Conservation (phyloP, 139 green algal species). For the Chlorella sp. region DNA sequence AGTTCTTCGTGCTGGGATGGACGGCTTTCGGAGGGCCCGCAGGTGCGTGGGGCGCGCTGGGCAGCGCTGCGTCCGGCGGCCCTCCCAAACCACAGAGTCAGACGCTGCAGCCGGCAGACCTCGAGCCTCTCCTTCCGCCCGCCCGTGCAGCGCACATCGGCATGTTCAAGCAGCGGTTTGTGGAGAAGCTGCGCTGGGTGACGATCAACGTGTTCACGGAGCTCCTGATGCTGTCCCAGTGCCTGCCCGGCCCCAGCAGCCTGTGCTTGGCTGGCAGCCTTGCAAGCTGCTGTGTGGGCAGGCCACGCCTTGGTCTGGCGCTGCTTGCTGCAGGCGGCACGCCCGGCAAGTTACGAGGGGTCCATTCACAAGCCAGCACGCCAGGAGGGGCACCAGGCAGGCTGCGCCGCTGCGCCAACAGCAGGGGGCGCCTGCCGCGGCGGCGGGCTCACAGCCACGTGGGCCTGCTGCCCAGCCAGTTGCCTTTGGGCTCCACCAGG, state of each 20-base stretch:
- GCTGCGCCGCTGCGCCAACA: no score
- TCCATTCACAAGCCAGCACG: neutral
- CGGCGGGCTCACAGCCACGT: neutral
- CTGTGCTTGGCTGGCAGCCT: no score
- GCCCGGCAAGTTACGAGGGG: neutral
- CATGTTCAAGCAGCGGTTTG: slow-evolving; percentile 51
- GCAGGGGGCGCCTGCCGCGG: no score
- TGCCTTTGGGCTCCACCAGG: neutral
- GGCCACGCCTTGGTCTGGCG: no score
- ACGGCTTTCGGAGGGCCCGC: slow-evolving; percentile 82
- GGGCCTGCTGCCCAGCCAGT: neutral
- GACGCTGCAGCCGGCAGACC: neutral
- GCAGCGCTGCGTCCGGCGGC: neutral
- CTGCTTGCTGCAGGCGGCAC: neutral
- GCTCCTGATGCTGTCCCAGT: slow-evolving; percentile 88
- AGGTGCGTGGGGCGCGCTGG: slow-evolving; percentile 79
- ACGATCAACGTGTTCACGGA: slow-evolving; percentile 79
- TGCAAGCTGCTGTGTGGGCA: no score
- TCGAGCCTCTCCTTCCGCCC: neutral
- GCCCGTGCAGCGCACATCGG: slow-evolving; percentile 11
- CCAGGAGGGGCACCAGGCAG: no score
- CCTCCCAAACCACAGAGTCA: neutral
- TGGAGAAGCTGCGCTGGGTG: slow-evolving; percentile 82
- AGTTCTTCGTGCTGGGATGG: slow-evolving; percentile 72
- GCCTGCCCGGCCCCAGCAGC: no score